A percentile compares a stretch with the other conserved stretches of the same genome.
Conservation (phyloP, 2,329 filamentous ascomycete genomes). For the Capronia americana region DNA sequence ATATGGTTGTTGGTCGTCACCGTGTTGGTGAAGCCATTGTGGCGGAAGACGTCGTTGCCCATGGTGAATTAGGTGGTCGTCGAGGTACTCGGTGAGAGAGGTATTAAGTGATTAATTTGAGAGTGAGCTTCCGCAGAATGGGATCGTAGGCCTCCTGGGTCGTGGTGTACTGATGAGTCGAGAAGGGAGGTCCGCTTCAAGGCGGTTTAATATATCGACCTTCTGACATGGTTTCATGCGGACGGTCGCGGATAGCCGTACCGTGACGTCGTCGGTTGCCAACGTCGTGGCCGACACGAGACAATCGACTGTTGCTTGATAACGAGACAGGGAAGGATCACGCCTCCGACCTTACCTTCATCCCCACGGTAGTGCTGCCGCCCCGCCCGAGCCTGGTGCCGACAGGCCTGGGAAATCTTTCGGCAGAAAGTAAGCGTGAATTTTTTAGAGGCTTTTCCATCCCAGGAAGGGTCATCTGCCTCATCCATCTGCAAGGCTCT, state of each 20-base stretch:
- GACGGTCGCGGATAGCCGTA: constrained; percentile 16
- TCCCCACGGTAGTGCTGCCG: neutral
- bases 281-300: neutral
- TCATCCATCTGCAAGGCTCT: constrained; percentile 23
- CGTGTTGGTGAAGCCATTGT: constrained; percentile 41
- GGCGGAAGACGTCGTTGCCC: constrained; percentile 36
- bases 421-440: constrained; percentile 24
- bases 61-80: constrained; percentile 20
- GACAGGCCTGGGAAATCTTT: constrained; percentile 3
- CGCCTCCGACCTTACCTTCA: neutral
- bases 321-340: neutral
- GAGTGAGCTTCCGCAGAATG: constrained; percentile 7
- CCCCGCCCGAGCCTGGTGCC: neutral
- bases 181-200: neutral
- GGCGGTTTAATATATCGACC: constrained; percentile 18
- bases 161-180: constrained; percentile 11
- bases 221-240: constrained; percentile 4
- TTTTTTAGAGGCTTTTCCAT: constrained; percentile 10
- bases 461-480: constrained; percentile 24
- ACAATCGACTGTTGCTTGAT: neutral
- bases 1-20: constrained; percentile 41
- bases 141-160: constrained; percentile 15
- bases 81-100: neutral
- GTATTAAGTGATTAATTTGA: neutral
- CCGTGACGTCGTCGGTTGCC: constrained; percentile 13